Evolutionary conservation across 495 filamentous ascomycete species (phyloP).

Genomic region (Amniculicola lignicola): DNA sequence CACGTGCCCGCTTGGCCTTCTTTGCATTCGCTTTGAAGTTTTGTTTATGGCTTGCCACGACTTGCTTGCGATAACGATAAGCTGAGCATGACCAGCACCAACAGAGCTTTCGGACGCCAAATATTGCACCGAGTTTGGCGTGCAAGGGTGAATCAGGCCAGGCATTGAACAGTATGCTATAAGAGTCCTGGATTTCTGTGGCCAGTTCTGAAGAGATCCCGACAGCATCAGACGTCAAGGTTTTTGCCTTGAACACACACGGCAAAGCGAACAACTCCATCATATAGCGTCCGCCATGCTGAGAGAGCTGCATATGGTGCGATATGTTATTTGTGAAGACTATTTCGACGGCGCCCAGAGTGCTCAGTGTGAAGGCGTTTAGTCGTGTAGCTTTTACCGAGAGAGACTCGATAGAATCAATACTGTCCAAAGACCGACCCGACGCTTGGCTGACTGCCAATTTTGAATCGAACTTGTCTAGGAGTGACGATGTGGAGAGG

Average conservation of each 20-base stretch:
- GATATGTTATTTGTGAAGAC: slow-evolving; percentile 18
- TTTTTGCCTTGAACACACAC: slow-evolving; percentile 16
- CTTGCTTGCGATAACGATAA: slow-evolving; percentile 4
- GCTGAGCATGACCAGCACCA: slow-evolving; percentile 22
- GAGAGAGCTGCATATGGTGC: slow-evolving; percentile 19
- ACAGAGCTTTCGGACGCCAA: slow-evolving; percentile 10
- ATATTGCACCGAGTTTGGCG: not conserved
- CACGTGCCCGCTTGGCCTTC: not conserved
- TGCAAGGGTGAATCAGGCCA: slow-evolving; percentile 13
- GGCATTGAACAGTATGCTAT: slow-evolving; percentile 22
- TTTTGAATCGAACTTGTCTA: not conserved
- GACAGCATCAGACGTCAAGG: slow-evolving; percentile 6
- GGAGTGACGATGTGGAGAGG: not conserved
- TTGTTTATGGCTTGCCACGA: not conserved
- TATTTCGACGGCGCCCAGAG: slow-evolving; percentile 11
- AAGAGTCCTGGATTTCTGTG: slow-evolving; percentile 22
- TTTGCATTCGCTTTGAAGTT: not conserved
- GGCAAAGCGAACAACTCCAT: slow-evolving; percentile 18
- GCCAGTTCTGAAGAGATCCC: slow-evolving; percentile 17
- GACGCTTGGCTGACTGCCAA: not conserved
- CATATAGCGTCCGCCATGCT: slow-evolving; percentile 3
- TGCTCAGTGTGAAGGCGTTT: slow-evolving; percentile 11
- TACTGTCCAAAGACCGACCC: not conserved
- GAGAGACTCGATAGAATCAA: slow-evolving; percentile 11
- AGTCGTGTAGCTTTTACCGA: slow-evolving; percentile 18